Conservation (phyloP, 257 asterid genomes). For the Solanum chmielewskii region DNA sequence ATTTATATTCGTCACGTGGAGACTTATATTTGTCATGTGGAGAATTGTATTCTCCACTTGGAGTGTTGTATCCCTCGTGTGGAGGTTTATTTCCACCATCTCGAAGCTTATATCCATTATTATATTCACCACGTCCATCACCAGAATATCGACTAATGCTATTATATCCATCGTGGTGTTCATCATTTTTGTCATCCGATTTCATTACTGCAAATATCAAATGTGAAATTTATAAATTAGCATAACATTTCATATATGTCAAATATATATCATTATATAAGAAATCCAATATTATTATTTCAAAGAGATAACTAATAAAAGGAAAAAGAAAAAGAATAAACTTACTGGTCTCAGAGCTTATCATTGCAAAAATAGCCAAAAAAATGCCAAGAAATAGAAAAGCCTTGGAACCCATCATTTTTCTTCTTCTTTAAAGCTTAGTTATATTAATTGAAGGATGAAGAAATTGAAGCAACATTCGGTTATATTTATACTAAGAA, state of each 20-base stretch:
- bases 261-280: not conserved
- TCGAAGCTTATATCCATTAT: not conserved
- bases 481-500: not conserved
- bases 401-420: not conserved
- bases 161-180: not conserved
- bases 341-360: not conserved
- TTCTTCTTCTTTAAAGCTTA: not conserved
- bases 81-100: not conserved
- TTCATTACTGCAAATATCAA: not conserved
- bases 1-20: not conserved
- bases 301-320: not conserved
- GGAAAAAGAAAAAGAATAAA: not conserved
- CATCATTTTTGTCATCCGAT: not conserved
- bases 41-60: not conserved
- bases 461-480: not conserved
- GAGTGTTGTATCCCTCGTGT: not conserved
- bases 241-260: not conserved
- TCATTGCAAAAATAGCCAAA: not conserved
- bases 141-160: not conserved
- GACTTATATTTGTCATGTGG: not conserved
- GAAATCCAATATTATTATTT: not conserved
- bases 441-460: not conserved
- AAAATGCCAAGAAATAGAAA: not conserved
- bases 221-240: not conserved
- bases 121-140: not conserved